Base-by-base conservation (phyloP, 2,329 filamentous ascomycete species). In the Fusarium sublunatum region DNA sequence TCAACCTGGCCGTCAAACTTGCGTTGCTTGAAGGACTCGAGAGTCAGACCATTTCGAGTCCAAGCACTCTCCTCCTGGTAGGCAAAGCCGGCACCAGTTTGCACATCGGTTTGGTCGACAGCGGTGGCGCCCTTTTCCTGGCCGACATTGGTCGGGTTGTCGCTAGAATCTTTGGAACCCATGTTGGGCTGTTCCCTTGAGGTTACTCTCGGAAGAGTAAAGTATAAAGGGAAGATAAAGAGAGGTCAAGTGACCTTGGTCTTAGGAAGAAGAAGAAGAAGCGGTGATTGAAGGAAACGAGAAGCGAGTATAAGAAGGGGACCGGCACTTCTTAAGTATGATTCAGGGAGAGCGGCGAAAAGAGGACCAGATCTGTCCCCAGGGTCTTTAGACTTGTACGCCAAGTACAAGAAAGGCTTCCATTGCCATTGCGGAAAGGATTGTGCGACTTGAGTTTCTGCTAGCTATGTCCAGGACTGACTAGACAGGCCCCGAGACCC, bases 31-130 rank as follows among this genome's bases (percentile, higher is more conserved):
- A 71, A 71, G 8, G 69, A 71, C 25, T 70, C 57, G 2, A 69
- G 55, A 13, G 62, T 71, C 19, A 71, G 69, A 47, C 69, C 69
- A 41, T 71, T 71, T 41, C 69, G 69, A 13, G 69, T 71, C 43
- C 46, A 40, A 26, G 46, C 59, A 28, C 46, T 63, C 48, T 71
- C 68, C 31, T 69, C 45, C 42, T 67, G 58, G 42, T 53, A 70
- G 6, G 58, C 61, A n/a, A 52, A 64, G 19, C 66, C 66, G n/a
- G 53, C 55, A 7, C 66, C 66, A 2, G 54, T 34, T 19, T 51
- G 48, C 29, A 63, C 46, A 48, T 60, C 66, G 13, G 58, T 43
- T 41, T 32, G 31, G 31, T 32, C 31, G 31, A 12, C 11, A 11
- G 6, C 9, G 9, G 31, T 32, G 10, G 31, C 11, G 11, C 31